Evolutionary conservation across 139 green algal genomes (phyloP).

Genomic region (Auxenochlorella pyrenoidosa): DNA sequence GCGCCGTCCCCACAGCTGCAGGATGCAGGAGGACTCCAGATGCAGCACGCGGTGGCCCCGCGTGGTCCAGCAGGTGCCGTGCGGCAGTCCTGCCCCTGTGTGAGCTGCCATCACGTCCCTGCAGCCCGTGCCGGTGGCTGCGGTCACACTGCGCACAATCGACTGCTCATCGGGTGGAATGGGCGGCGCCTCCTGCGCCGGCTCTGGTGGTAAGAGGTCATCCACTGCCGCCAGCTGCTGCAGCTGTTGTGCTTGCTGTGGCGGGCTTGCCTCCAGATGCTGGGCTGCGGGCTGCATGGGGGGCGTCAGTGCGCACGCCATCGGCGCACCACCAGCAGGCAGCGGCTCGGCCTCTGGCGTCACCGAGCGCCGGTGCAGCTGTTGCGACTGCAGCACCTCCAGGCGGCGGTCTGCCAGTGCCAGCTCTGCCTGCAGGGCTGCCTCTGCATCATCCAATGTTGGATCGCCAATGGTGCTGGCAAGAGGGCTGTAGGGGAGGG

Average conservation of each 20-base stretch:
- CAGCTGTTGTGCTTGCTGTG: neutral
- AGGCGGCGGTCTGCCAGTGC: neutral
- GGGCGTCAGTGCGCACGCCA: neutral
- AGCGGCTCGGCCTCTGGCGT: neutral
- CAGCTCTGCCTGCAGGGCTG: conserved; percentile 26
- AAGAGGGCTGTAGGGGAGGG: neutral
- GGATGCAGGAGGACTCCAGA: conserved; percentile 27
- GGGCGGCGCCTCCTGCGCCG: neutral
- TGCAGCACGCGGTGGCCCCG: conserved; percentile 26
- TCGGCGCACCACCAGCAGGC: neutral
- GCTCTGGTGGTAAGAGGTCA: neutral
- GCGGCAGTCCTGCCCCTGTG: neutral
- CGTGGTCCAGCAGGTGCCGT: conserved; percentile 19
- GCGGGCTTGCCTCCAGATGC: neutral
- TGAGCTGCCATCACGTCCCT: conserved; percentile 34
- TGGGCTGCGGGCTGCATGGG: neutral
- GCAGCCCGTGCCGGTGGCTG: conserved; percentile 40
- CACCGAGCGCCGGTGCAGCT: neutral
- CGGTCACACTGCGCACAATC: conserved; percentile 34
- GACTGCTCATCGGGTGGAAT: conserved; percentile 7
- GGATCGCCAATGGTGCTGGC: conserved; percentile 21
- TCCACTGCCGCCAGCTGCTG: neutral
- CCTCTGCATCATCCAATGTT: neutral
- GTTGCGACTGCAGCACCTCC: neutral
- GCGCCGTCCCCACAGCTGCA: conserved; percentile 8